phyloP scores from a whole-genome alignment of 2,329 filamentous ascomycete species.

The Colletotrichum sp. region DNA sequence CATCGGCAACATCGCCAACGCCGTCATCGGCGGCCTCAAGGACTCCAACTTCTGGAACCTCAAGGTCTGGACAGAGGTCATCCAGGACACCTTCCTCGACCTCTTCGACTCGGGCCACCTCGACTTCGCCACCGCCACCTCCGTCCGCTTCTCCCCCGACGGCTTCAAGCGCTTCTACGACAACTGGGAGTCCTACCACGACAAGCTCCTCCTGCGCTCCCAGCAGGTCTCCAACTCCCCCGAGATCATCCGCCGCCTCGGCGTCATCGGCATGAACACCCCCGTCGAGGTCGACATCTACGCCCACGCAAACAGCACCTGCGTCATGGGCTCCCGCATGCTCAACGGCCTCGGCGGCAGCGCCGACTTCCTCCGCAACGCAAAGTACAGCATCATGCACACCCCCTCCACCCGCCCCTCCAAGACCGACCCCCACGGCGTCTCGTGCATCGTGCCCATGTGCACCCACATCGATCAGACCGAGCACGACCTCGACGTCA shows the following conservation, averaged over 20 bases:
- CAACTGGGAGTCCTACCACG: slow-evolving; percentile 79
- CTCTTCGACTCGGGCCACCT: slow-evolving; percentile 88
- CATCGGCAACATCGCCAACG: slow-evolving; percentile 93
- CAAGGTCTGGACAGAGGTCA: slow-evolving; percentile 92
- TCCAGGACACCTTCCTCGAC: slow-evolving; percentile 92
- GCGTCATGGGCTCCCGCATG: slow-evolving; percentile 88
- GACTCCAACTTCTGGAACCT: slow-evolving; percentile 86
- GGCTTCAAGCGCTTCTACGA: slow-evolving; percentile 92
- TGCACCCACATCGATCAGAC: slow-evolving; percentile 93
- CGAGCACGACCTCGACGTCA: slow-evolving; percentile 89
- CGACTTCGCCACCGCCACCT: slow-evolving; percentile 89
- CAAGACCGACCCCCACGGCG: slow-evolving; percentile 82
- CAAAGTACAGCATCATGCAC: slow-evolving; percentile 94
- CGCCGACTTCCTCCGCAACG: slow-evolving; percentile 79
- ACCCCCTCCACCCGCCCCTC: slow-evolving; percentile 81
- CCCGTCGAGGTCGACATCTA: slow-evolving; percentile 95
- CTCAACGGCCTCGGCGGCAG: slow-evolving; percentile 84
- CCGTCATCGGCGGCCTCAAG: slow-evolving; percentile 83
- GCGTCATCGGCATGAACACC: slow-evolving; percentile 94
- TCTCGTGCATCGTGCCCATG: slow-evolving; percentile 92
- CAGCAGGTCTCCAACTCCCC: slow-evolving; percentile 89
- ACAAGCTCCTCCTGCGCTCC: slow-evolving; percentile 85
- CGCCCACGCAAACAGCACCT: slow-evolving; percentile 90
- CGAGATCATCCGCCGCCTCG: slow-evolving; percentile 86
- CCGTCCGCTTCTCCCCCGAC: slow-evolving; percentile 88